Percentiles rank a stretch among this genome's conserved stretches.
These are phyloP conservation scores for Geotrichum macrosporum DNA, from an alignment of 1,139 yeast species.

Conservation along the genomic window DNA sequence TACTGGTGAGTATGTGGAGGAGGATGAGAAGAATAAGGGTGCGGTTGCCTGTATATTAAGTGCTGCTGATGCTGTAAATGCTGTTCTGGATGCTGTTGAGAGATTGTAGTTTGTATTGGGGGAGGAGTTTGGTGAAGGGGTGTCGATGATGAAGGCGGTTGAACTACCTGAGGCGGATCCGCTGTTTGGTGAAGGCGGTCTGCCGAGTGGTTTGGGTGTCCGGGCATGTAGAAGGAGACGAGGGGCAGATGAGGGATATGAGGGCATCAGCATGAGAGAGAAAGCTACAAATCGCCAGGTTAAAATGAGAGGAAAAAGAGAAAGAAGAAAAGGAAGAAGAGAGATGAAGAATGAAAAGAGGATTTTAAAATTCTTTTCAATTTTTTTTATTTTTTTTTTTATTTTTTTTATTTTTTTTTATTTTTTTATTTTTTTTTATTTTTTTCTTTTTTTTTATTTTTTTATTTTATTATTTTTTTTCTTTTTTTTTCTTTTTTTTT, in stretches of 20 bases:
- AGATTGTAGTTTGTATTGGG: background rate
- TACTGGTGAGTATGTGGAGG: too few species aligned
- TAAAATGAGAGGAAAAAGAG: background rate
- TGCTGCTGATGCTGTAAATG: too few species aligned
- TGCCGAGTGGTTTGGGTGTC: conserved; percentile 2
- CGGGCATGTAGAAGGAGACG: conserved; percentile 3
- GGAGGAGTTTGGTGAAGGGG: conserved; percentile 2
- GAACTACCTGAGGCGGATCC: conserved; percentile 6
- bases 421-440: conserved; percentile 1
- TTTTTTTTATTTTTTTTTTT: background rate
- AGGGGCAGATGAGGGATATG: background rate
- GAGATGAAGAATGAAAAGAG: background rate
- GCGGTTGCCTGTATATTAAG: too few species aligned
- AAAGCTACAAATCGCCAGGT: background rate
- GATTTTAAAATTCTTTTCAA: background rate
- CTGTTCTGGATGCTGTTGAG: background rate
- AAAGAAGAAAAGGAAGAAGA: background rate
- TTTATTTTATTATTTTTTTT: background rate
- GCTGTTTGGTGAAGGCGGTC: conserved; percentile 1
- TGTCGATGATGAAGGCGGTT: background rate
- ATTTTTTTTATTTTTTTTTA: background rate
- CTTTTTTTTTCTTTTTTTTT: background rate
- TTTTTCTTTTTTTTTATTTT: background rate
- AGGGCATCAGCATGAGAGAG: background rate
- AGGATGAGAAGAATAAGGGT: too few species aligned